Evolutionary conservation across 2,329 filamentous ascomycete species (phyloP), one percentile per base, ranked within the genome.

Genomic region (Trichoderma guizhouense): DNA sequence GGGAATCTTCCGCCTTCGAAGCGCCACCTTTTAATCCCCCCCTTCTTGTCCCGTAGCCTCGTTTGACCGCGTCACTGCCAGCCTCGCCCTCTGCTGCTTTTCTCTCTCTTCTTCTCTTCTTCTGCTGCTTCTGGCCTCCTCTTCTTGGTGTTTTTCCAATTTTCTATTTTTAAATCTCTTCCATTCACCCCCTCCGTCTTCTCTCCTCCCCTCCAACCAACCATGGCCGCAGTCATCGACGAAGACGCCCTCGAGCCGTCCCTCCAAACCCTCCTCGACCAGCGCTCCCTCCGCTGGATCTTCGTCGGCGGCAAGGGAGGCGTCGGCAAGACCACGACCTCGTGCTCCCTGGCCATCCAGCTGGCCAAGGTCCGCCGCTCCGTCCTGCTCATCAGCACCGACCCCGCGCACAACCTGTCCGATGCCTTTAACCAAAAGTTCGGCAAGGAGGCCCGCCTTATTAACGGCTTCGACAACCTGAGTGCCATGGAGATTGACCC

Each of bases 401-500:
- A 99, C 83, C 96, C 96, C 68, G 96, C 96, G 67, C 96, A 99
- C 88, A 99, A 99, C 84, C 88, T 99, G 74, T 96, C 93, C 77
- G 96, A 99, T 85, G 96, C 96, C 73, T 99, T 99, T 84, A 94
- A 93, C 76, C 95, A 99, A 84, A 99, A 99, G 85, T 99, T 99
- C 79, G 96, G 96, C 86, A 99, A 99, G 87, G 96, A 99, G 83
- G 96, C 96, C 69, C 91, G 94, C 74, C 90, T 97, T 51, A 88
- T 99, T 75, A 91, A 97, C 77, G 96, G 96, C 76, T 98, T 97
- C 79, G 90, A 91, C 39, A 98, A 98, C 82, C 86, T 99, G 76
- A 97, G 93, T 80, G 96, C 96, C 74, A 99, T 99, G 96, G 96
- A 99, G 84, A 98, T 99, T 78, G 96, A 99, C 79, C 96, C 96